Percentiles rank a stretch among this genome's conserved stretches.
These are phyloP conservation scores for Aurantiochytrium sp. DNA, from an alignment of 108 stramenopile genomes.

Conservation along the genomic window DNA sequence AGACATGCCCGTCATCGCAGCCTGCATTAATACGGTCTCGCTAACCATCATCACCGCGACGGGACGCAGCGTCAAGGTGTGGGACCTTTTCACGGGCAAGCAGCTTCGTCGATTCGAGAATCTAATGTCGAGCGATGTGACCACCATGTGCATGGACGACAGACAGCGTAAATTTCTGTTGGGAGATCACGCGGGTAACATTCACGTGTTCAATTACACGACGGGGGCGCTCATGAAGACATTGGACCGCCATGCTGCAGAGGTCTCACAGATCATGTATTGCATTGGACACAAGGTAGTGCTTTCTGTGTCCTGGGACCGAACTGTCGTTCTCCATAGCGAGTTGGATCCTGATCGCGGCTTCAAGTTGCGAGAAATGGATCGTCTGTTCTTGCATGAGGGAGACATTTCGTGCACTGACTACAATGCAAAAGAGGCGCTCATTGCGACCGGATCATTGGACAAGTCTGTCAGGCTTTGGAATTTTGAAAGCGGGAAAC, in stretches of 20 bases:
- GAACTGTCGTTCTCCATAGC: conserved; percentile 22
- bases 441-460: conserved; percentile 29
- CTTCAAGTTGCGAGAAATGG: conserved; percentile 26
- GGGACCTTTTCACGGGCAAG: conserved; percentile 43
- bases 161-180: conserved; percentile 42
- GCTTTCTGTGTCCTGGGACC: conserved; percentile 28
- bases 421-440: conserved; percentile 14
- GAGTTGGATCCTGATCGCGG: conserved; percentile 24
- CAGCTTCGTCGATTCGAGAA: conserved; percentile 22
- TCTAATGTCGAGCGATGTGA: conserved; percentile 29
- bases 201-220: conserved; percentile 42
- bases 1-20: conserved; percentile 35
- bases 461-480: conserved; percentile 32
- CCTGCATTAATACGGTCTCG: conserved; percentile 32
- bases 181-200: conserved; percentile 31
- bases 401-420: conserved; percentile 31
- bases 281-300: conserved; percentile 27
- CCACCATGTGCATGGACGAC: conserved; percentile 42
- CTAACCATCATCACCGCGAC: conserved; percentile 39
- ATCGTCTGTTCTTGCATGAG: conserved; percentile 12
- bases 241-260: conserved; percentile 16
- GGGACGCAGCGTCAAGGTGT: conserved; percentile 32
- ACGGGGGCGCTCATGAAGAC: conserved; percentile 52
- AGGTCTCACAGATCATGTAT: conserved; percentile 25
- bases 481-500: conserved; percentile 28